Percentiles rank a stretch among this genome's conserved stretches.
These are phyloP conservation scores for Daldinia childiae DNA, from an alignment of 495 filamentous ascomycete species.

Conservation along the genomic window DNA sequence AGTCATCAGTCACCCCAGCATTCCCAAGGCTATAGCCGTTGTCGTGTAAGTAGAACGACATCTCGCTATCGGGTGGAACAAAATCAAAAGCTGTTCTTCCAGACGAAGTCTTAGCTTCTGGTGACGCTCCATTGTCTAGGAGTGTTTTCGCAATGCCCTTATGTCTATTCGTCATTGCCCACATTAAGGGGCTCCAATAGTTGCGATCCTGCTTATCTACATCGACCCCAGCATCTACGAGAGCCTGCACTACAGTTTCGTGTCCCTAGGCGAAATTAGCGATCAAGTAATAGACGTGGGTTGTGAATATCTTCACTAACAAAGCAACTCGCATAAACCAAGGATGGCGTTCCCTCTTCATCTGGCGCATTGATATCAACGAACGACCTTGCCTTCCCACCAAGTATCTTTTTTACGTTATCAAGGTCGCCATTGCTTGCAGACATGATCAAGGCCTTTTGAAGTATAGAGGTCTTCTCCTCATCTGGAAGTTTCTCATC, in stretches of 20 bases:
- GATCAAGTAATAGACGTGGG: background rate
- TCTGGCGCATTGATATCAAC: slow-evolving; percentile 92
- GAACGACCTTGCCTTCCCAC: slow-evolving; percentile 76
- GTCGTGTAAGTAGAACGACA: slow-evolving; percentile 91
- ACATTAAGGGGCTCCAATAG: slow-evolving; percentile 98
- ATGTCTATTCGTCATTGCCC: slow-evolving; percentile 99
- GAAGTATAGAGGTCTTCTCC: slow-evolving; percentile 82
- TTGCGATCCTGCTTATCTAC: slow-evolving; percentile 95
- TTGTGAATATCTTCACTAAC: slow-evolving; percentile 63
- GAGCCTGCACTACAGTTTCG: slow-evolving; percentile 83
- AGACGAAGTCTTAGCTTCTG: slow-evolving; percentile 91
- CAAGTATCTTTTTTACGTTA: slow-evolving; percentile 77
- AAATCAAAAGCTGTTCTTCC: slow-evolving; percentile 98
- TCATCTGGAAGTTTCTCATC: slow-evolving; percentile 76
- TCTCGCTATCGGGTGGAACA: slow-evolving; percentile 91
- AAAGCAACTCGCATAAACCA: slow-evolving; percentile 99
- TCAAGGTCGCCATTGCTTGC: slow-evolving; percentile 95
- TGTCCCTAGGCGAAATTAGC: slow-evolving; percentile 71
- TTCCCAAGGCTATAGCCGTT: slow-evolving; percentile 91
- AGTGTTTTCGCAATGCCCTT: slow-evolving; percentile 93
- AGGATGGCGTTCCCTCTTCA: slow-evolving; percentile 90
- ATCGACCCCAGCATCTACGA: slow-evolving; percentile 87
- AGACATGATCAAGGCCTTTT: slow-evolving; percentile 92
- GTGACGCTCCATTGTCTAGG: slow-evolving; percentile 92
- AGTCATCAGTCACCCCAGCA: slow-evolving; percentile 89